Base-by-base conservation (phyloP, 345 rosid genomes). In the Euphorbia lathyris region DNA sequence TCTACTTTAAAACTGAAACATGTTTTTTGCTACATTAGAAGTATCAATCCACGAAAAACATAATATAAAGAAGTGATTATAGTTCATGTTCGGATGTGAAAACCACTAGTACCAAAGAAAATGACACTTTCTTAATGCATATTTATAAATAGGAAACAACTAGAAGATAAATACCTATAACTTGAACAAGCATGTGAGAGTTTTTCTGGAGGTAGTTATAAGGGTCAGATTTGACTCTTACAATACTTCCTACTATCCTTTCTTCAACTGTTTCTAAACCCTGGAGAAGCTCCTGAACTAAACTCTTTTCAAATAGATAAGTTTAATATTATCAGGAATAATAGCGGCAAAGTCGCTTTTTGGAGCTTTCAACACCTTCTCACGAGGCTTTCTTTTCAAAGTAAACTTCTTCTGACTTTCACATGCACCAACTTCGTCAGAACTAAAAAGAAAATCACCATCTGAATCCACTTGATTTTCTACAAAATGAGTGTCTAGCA, bases 161-260 rank as follows among this genome's bases (percentile, higher is more conserved):
- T n/a, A n/a, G n/a, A n/a, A n/a, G n/a, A n/a, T n/a, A n/a, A n/a
- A n/a, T n/a, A n/a, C n/a, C n/a, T n/a, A n/a, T n/a, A n/a, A n/a
- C n/a, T n/a, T n/a, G n/a, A n/a, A n/a, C n/a, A n/a, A n/a, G n/a
- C n/a, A n/a, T n/a, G n/a, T n/a, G n/a, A n/a, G n/a, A n/a, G n/a
- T n/a, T n/a, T n/a, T n/a, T n/a, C n/a, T n/a, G n/a, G n/a, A 83
- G 83, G 79, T 86, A 88, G 71, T 87, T 86, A 78, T 84, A 72
- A 0, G 93, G 96, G 61, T 90, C 98, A 50, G 91, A 73, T 74
- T 83, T 93, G 29, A 87, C 79, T 81, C 93, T 84, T 40, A 88
- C 88, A 77, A 88, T 83, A 76, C 97, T 86, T 62, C 86, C 89
- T 53, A 87, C 66, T 58, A 93, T 63, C 70, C 88, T 90, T 47